These are phyloP conservation scores for Suhomyces bribrorum DNA, from an alignment of 1,139 yeast genomes.

Conservation along the genomic window DNA sequence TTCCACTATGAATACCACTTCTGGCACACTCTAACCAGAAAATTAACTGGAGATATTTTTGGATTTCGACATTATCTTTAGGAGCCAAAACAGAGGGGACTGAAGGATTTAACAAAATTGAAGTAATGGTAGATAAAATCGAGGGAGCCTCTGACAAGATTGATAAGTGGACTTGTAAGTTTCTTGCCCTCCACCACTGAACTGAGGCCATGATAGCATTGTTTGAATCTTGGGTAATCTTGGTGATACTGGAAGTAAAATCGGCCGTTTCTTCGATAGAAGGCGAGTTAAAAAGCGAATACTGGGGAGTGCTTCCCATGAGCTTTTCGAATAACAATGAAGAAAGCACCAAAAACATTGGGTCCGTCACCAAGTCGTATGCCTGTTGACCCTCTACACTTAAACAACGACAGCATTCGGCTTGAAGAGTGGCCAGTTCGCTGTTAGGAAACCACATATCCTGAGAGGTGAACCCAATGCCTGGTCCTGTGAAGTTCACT, in stretches of 20 bases:
- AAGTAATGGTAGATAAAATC: slow-evolving; percentile 42
- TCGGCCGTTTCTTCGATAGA: slow-evolving; percentile 25
- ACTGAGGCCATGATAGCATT: slow-evolving; percentile 47
- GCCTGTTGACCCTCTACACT: slow-evolving; percentile 63
- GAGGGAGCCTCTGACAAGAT: slow-evolving; percentile 60
- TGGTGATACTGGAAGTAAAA: slow-evolving; percentile 15
- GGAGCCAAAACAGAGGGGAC: slow-evolving; percentile 35
- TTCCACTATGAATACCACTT: slow-evolving; percentile 58
- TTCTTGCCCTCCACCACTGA: slow-evolving; percentile 75
- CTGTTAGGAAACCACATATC: slow-evolving; percentile 34
- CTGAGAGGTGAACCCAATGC: slow-evolving; percentile 39
- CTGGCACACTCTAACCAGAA: slow-evolving; percentile 70
- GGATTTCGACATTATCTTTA: slow-evolving; percentile 26
- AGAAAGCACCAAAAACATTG: slow-evolving; percentile 52
- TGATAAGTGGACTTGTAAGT: slow-evolving; percentile 61
- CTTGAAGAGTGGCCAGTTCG: slow-evolving; percentile 31
- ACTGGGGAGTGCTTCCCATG: slow-evolving; percentile 31
- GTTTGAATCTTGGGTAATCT: slow-evolving; percentile 10
- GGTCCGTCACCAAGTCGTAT: slow-evolving; percentile 59
- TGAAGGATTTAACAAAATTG: slow-evolving; percentile 37
- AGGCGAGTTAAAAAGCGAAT: slow-evolving; percentile 27
- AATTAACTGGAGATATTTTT: slow-evolving; percentile 42
- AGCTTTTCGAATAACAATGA: slow-evolving; percentile 53
- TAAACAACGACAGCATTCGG: slow-evolving; percentile 41
- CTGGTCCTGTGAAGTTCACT: slow-evolving; percentile 84